These are phyloP conservation scores for Cadophora sp. DNA, from an alignment of 2,329 filamentous ascomycete genomes.

Conservation along the genomic window DNA sequence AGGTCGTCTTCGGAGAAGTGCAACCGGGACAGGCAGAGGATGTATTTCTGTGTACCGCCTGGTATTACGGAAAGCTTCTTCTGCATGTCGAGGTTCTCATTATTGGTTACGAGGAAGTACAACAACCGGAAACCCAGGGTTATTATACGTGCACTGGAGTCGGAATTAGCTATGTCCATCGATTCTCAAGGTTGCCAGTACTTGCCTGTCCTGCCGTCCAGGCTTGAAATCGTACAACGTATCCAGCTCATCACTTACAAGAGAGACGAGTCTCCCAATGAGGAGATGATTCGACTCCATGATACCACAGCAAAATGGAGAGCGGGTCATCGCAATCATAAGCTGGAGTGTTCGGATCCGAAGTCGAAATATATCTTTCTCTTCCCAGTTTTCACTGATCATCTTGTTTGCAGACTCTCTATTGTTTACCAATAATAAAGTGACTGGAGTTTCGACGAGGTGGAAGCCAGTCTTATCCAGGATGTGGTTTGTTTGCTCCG, in stretches of 20 bases:
- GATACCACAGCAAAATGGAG: conserved; percentile 66
- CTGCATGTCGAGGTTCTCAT: conserved; percentile 70
- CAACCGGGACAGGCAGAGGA: conserved; percentile 81
- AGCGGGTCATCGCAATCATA: conserved; percentile 65
- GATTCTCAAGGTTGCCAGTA: conserved; percentile 10
- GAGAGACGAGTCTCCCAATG: conserved; percentile 76
- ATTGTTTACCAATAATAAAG: background rate
- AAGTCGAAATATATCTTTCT: conserved; percentile 37
- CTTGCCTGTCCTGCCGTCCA: conserved; percentile 50
- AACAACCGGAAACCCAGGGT: conserved; percentile 67
- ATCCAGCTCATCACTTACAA: conserved; percentile 76
- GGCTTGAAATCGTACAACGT: conserved; percentile 58
- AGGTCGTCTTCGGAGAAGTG: conserved; percentile 82
- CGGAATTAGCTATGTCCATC: conserved; percentile 1
- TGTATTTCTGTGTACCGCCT: conserved; percentile 81
- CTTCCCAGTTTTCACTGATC: conserved; percentile 38
- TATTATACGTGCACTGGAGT: conserved; percentile 53
- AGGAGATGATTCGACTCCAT: conserved; percentile 72
- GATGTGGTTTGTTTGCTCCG: conserved; percentile 46
- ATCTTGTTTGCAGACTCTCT: conserved; percentile 46
- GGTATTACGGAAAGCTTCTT: conserved; percentile 73
- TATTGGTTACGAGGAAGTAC: conserved; percentile 63
- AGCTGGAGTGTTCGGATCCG: conserved; percentile 53
- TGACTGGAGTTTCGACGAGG: conserved; percentile 45
- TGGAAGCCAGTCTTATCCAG: conserved; percentile 47